Evolutionary conservation across 1,284 basidiomycete genomes (phyloP).

Genomic region (Grifola frondosa): DNA sequence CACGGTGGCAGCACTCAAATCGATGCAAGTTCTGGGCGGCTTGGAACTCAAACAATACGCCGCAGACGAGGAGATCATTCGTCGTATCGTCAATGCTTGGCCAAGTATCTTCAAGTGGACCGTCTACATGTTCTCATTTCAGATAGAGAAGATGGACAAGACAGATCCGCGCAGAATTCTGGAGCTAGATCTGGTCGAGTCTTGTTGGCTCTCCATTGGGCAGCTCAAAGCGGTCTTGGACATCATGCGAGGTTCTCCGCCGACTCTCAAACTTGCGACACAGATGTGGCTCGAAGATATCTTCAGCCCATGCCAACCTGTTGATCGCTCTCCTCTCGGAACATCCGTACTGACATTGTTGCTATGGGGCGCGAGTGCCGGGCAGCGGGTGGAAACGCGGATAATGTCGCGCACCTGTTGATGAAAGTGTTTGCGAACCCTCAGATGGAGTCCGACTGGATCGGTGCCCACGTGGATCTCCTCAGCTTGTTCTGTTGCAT

Average conservation of each 20-base stretch:
- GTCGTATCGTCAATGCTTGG: conserved; percentile 31
- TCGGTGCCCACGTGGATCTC: conserved; percentile 32
- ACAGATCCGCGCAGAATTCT: conserved; percentile 17
- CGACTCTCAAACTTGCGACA: conserved; percentile 35
- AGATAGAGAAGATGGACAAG: conserved; percentile 21
- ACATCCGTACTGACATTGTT: conserved; percentile 33
- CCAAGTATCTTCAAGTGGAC: conserved; percentile 39
- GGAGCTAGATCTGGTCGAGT: conserved; percentile 32
- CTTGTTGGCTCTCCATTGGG: conserved; percentile 30
- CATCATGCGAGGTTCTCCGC: conserved; percentile 31
- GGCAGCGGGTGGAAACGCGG: conserved; percentile 26
- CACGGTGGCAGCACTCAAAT: too few relatives aligned
- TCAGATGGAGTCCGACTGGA: conserved; percentile 6
- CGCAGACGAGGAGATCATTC: conserved; percentile 20
- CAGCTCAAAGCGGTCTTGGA: conserved; percentile 29
- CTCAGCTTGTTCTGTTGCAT: conserved; percentile 32
- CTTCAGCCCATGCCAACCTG: conserved; percentile 17
- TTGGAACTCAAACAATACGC: too few relatives aligned
- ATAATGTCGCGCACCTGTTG: conserved; percentile 29
- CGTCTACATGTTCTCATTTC: conserved; percentile 31
- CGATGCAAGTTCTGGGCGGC: too few relatives aligned
- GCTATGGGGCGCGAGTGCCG: conserved; percentile 20
- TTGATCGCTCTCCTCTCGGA: conserved; percentile 26
- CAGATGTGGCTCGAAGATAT: conserved; percentile 37
- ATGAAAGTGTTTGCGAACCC: conserved; percentile 15